Percentiles rank a stretch among this genome's conserved stretches.
Evolutionary conservation across 208 protist genomes (phyloP).

Genomic region (Trypanosoma theileri): DNA sequence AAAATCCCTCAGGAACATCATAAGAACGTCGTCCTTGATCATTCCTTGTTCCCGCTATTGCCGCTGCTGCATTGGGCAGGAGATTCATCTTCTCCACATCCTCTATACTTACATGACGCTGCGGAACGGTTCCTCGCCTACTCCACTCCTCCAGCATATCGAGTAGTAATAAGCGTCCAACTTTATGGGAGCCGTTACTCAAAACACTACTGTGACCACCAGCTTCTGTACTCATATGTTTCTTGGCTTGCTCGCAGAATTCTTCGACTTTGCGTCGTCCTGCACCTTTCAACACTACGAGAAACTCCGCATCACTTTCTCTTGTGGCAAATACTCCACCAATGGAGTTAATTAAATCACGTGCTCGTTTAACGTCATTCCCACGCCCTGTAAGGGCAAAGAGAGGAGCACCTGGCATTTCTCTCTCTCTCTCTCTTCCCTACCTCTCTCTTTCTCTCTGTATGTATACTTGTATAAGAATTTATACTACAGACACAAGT

Average conservation of each 20-base stretch:
- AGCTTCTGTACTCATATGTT: neutral
- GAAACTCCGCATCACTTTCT: conserved; percentile 20
- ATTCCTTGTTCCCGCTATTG: neutral
- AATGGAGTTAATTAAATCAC: conserved; percentile 25
- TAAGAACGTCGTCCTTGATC: conserved; percentile 12
- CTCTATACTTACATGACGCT: conserved; percentile 11
- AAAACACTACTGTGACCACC: neutral
- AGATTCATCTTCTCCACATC: conserved; percentile 12
- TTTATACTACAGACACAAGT: no score
- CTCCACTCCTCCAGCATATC: conserved; percentile 28
- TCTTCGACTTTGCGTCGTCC: conserved; percentile 25
- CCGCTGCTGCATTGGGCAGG: neutral
- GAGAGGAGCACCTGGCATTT: neutral
- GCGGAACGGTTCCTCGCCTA: neutral
- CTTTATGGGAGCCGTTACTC: neutral
- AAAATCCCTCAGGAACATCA: conserved; percentile 11
- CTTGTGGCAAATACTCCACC: conserved; percentile 13
- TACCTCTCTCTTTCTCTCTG: conserved; percentile 13
- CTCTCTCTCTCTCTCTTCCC: neutral
- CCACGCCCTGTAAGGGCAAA: conserved; percentile 29
- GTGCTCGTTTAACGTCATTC: conserved; percentile 23
- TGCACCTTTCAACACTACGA: conserved; percentile 25
- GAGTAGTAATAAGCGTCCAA: conserved; percentile 15
- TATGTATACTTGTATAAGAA: neutral
- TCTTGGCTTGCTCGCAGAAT: neutral